Evolutionary conservation across 1,284 basidiomycete genomes (phyloP).

Genomic region (Papiliotrema terrestris): DNA sequence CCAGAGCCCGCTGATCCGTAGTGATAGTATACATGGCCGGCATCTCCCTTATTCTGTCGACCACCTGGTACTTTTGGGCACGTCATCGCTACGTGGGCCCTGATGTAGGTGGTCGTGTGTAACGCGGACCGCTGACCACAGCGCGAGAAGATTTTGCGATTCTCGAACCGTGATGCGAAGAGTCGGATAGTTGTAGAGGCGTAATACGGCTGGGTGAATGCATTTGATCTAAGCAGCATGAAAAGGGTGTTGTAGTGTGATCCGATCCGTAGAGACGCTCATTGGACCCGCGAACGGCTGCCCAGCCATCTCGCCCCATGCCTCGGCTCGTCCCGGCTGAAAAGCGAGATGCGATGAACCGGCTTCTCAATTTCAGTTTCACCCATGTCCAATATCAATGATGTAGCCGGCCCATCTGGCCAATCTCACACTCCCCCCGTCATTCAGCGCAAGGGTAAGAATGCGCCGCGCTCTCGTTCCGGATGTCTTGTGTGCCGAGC

Average conservation of each 20-base stretch:
- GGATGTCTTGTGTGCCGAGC: conserved; percentile 39
- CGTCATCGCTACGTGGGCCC: conserved; percentile 12
- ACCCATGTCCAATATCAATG: background rate
- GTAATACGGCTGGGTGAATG: too few species aligned
- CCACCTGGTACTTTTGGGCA: conserved; percentile 12
- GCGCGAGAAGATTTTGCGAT: background rate
- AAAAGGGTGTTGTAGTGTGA: too few species aligned
- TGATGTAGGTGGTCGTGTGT: background rate
- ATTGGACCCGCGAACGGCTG: too few species aligned
- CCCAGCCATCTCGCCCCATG: too few species aligned
- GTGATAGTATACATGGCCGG: conserved; percentile 19
- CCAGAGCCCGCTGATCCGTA: background rate
- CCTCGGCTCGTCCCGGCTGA: too few species aligned
- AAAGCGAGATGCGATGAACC: background rate
- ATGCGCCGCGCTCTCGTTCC: conserved; percentile 22
- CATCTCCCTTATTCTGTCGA: conserved; percentile 8
- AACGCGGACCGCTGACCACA: background rate
- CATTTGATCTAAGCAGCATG: too few species aligned
- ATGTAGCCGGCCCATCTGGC: background rate
- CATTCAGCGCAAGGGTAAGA: background rate
- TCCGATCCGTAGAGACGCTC: too few species aligned
- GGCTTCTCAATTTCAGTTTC: background rate
- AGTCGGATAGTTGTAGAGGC: too few species aligned
- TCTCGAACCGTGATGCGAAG: background rate
- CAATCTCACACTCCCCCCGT: background rate